A percentile compares a stretch with the other conserved stretches of the same genome.
phyloP scores from a whole-genome alignment of 2,329 filamentous ascomycete species.

The Aciculosporium take region DNA sequence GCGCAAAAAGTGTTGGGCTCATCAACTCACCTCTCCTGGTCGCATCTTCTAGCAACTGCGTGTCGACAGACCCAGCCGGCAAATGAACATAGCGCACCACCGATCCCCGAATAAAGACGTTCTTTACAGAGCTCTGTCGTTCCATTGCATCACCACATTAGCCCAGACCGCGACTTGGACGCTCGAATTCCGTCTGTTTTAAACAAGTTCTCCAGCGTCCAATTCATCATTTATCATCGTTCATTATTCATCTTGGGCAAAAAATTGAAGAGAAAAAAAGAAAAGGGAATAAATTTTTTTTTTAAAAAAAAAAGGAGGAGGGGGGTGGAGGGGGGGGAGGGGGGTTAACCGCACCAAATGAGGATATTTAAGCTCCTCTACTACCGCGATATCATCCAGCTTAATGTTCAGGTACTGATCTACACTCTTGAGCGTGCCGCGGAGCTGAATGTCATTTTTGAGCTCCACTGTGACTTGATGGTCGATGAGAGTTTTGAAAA shows the following conservation, averaged over 20 bases:
- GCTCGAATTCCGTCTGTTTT: too few relatives aligned
- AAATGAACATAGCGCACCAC: slow-evolving; percentile 89
- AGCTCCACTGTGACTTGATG: slow-evolving; percentile 95
- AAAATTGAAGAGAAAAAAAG: too few relatives aligned
- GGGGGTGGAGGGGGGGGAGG: neutral
- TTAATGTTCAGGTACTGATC: slow-evolving; percentile 99
- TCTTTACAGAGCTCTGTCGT: slow-evolving; percentile 62
- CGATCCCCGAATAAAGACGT: slow-evolving; percentile 87
- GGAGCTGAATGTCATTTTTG: slow-evolving; percentile 97
- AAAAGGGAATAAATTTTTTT: too few relatives aligned
- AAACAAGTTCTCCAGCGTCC: too few relatives aligned
- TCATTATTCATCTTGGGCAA: too few relatives aligned
- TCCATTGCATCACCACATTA: neutral
- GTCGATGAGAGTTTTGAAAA: slow-evolving; percentile 98
- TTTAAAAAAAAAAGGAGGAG: too few relatives aligned
- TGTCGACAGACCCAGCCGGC: slow-evolving; percentile 68
- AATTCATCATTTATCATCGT: too few relatives aligned
- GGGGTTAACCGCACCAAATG: slow-evolving; percentile 53
- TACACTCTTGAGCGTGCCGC: slow-evolving; percentile 88
- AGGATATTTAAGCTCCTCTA: slow-evolving; percentile 89
- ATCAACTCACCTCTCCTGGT: slow-evolving; percentile 58
- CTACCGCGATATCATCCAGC: slow-evolving; percentile 83
- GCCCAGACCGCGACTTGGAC: too few relatives aligned
- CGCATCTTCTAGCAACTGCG: slow-evolving; percentile 77
- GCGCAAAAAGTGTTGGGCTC: neutral